Conservation (phyloP, 2,329 filamentous ascomycete genomes). For the Alternaria ethzedia region DNA sequence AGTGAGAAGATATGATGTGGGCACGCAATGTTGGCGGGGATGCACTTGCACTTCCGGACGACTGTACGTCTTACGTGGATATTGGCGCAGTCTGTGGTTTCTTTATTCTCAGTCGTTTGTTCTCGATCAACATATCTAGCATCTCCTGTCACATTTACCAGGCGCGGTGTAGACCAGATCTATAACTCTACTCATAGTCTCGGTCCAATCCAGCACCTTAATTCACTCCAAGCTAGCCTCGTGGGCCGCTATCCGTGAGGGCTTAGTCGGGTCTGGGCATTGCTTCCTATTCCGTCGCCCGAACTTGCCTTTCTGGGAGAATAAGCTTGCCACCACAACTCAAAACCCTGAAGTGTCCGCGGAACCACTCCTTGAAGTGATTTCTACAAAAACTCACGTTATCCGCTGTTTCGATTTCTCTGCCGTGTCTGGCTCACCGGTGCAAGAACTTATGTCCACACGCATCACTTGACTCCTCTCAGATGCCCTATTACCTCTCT, state of each 20-base stretch:
- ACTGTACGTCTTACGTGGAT: constrained; percentile 46
- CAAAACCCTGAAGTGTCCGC: not conserved
- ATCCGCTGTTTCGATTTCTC: not conserved
- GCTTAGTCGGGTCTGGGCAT: constrained; percentile 24
- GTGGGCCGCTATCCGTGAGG: constrained; percentile 23
- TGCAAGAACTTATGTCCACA: not conserved
- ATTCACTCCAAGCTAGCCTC: constrained; percentile 8
- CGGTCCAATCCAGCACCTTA: constrained; percentile 36
- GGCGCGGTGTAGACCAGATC: constrained; percentile 41
- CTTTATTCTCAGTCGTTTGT: constrained; percentile 27
- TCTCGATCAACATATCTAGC: constrained; percentile 37
- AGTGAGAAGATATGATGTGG: constrained; percentile 39
- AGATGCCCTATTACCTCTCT: not conserved
- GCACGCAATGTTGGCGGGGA: constrained; percentile 39
- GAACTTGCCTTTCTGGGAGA: constrained; percentile 24
- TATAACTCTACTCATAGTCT: constrained; percentile 31
- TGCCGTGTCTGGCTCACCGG: not conserved
- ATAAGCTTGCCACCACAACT: constrained; percentile 16
- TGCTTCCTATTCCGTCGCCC: constrained; percentile 21
- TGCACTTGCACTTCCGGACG: constrained; percentile 37
- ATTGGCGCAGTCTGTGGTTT: constrained; percentile 43
- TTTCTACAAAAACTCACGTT: not conserved
- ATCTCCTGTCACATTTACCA: constrained; percentile 39
- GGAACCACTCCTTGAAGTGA: not conserved
- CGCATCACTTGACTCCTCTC: not conserved